Evolutionary conservation across 1,139 yeast species (phyloP).

Genomic region (Geotrichum bryndzae): DNA sequence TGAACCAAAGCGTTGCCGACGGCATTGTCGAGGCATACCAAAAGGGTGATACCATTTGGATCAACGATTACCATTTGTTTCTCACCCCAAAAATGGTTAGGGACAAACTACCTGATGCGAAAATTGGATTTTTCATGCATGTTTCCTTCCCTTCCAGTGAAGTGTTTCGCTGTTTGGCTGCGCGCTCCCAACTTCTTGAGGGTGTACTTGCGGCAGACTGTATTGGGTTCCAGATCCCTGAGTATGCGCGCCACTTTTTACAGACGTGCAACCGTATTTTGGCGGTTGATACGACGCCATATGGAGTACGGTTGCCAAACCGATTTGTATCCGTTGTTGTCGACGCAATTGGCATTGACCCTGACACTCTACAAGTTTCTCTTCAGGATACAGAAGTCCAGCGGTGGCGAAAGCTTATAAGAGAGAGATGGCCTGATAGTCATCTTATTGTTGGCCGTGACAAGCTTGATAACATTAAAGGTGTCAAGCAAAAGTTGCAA

Average conservation of each 20-base stretch:
- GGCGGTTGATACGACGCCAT: constrained; percentile 73
- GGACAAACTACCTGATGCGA: constrained; percentile 67
- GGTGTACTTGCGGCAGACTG: constrained; percentile 90
- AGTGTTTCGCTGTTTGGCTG: constrained; percentile 90
- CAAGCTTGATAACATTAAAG: constrained; percentile 80
- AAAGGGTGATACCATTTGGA: constrained; percentile 75
- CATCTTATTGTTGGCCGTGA: constrained; percentile 79
- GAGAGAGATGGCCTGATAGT: constrained; percentile 65
- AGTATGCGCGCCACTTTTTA: constrained; percentile 86
- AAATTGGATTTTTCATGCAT: constrained; percentile 87
- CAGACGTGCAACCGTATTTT: constrained; percentile 84
- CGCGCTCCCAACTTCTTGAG: constrained; percentile 64
- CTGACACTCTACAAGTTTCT: constrained; percentile 46
- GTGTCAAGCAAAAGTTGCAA: constrained; percentile 76
- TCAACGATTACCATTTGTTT: constrained; percentile 88
- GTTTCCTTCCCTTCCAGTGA: constrained; percentile 95
- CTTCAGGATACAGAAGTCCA: constrained; percentile 49
- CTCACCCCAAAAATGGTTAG: constrained; percentile 83
- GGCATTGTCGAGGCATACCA: constrained; percentile 58
- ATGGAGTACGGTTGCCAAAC: constrained; percentile 53
- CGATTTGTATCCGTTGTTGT: constrained; percentile 60
- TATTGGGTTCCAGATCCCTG: constrained; percentile 84
- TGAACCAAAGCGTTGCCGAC: constrained; percentile 79
- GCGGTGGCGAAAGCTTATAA: constrained; percentile 65
- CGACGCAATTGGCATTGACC: constrained; percentile 85